A percentile compares a stretch with the other conserved stretches of the same genome.
phyloP scores from a whole-genome alignment of 257 asterid species.

The Jacaranda mimosifolia region DNA sequence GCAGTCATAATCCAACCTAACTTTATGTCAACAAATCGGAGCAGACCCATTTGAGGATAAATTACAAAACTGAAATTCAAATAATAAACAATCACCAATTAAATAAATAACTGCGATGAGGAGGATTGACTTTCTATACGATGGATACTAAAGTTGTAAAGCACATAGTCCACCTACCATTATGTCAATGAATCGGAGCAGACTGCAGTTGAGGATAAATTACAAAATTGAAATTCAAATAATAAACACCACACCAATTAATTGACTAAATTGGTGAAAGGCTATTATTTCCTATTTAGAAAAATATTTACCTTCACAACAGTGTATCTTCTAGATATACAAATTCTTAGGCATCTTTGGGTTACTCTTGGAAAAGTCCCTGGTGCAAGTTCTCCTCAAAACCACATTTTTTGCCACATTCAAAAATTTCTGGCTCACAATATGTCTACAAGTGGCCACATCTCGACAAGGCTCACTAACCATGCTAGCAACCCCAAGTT shows the following conservation, averaged over 20 bases:
- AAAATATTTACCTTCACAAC: slow-evolving; percentile 28
- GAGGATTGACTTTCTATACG: too few species aligned
- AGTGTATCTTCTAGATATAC: slow-evolving; percentile 22
- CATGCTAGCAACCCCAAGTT: background rate
- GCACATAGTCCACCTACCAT: background rate
- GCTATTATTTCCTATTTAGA: slow-evolving; percentile 28
- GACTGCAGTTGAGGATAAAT: background rate
- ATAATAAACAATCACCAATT: too few species aligned
- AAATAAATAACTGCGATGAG: too few species aligned
- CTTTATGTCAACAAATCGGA: too few species aligned
- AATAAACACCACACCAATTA: slow-evolving; percentile 15
- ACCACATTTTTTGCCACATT: background rate
- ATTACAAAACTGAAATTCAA: too few species aligned
- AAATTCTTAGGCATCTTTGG: slow-evolving; percentile 34
- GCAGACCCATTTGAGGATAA: too few species aligned
- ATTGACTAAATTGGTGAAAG: slow-evolving; percentile 22
- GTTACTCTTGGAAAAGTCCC: slow-evolving; percentile 33
- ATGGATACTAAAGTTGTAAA: too few species aligned
- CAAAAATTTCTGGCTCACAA: background rate
- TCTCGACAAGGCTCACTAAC: slow-evolving; percentile 3
- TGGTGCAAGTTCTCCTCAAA: background rate
- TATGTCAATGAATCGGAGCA: background rate
- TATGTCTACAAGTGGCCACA: slow-evolving; percentile 19
- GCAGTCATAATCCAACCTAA: too few species aligned
- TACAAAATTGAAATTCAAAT: slow-evolving; percentile 26